Percentiles rank a stretch among this genome's conserved stretches.
These are phyloP conservation scores for Phytophthora palmivora DNA, from an alignment of 352 stramenopile genomes.

Conservation along the genomic window DNA sequence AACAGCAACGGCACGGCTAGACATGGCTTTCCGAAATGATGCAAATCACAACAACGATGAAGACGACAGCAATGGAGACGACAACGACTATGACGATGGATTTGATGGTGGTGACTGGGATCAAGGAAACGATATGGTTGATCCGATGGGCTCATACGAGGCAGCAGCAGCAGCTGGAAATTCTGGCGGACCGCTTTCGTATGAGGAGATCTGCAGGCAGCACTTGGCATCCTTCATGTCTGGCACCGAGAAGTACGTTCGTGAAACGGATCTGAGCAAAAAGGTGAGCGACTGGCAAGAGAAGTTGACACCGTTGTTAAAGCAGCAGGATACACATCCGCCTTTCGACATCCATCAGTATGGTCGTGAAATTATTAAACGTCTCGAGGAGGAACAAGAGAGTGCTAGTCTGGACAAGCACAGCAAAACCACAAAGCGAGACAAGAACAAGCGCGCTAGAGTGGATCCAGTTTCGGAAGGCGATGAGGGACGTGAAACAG, in stretches of 20 bases:
- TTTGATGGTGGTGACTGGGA: slow-evolving; percentile 44
- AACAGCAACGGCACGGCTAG: slow-evolving; percentile 42
- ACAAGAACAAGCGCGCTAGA: slow-evolving; percentile 41
- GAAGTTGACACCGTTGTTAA: slow-evolving; percentile 74
- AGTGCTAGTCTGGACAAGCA: slow-evolving; percentile 27
- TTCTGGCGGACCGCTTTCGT: slow-evolving; percentile 47
- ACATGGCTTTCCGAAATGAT: slow-evolving; percentile 47
- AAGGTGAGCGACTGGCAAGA: slow-evolving; percentile 81
- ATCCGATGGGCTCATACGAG: slow-evolving; percentile 32
- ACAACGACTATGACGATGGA: slow-evolving; percentile 41
- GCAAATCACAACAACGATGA: slow-evolving; percentile 37
- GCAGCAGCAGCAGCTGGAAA: slow-evolving; percentile 3
- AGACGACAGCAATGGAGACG: slow-evolving; percentile 43
- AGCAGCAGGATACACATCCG: slow-evolving; percentile 71
- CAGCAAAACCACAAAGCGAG: slow-evolving; percentile 23
- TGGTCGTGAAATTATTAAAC: slow-evolving; percentile 62
- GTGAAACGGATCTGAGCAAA: slow-evolving; percentile 70
- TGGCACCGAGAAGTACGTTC: slow-evolving; percentile 81
- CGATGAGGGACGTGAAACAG: slow-evolving; percentile 19
- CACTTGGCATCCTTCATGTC: slow-evolving; percentile 86
- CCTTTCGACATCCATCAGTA: slow-evolving; percentile 83
- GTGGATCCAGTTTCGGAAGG: slow-evolving; percentile 23
- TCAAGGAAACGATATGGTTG: slow-evolving; percentile 29
- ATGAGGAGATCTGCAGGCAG: slow-evolving; percentile 79
- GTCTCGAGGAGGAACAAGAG: slow-evolving; percentile 53